Evolutionary conservation across 1,139 yeast species (phyloP).

Genomic region (Williopsis jadinii): DNA sequence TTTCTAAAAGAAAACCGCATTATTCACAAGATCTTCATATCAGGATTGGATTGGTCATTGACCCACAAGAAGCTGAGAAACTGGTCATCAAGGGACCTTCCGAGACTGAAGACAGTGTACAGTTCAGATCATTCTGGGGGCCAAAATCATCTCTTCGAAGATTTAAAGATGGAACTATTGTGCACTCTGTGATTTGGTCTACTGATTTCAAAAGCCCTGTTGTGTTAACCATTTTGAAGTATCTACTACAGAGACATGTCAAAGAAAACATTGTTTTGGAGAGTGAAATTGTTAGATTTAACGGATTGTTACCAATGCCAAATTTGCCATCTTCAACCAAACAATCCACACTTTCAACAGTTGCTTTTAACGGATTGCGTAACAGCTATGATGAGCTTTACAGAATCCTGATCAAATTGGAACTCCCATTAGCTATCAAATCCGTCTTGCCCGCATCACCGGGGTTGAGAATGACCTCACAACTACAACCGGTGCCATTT

Average conservation of each 20-base stretch:
- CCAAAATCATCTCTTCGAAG: constrained; percentile 75
- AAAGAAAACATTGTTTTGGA: constrained; percentile 37
- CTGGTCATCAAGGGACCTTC: constrained; percentile 84
- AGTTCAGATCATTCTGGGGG: constrained; percentile 89
- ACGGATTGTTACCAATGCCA: constrained; percentile 51
- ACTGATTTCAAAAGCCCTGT: constrained; percentile 55
- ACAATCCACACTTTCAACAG: constrained; percentile 44
- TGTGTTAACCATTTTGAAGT: constrained; percentile 58
- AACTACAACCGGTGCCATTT: constrained; percentile 77
- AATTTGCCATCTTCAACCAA: constrained; percentile 48
- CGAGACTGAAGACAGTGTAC: constrained; percentile 49
- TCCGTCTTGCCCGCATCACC: constrained; percentile 68
- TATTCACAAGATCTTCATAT: constrained; percentile 23
- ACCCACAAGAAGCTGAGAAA: constrained; percentile 70
- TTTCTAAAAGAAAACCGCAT: constrained; percentile 53
- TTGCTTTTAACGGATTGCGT: constrained; percentile 49
- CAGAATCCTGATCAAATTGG: constrained; percentile 37
- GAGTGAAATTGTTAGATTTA: constrained; percentile 38
- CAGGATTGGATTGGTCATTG: constrained; percentile 60
- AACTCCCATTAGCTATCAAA: constrained; percentile 68
- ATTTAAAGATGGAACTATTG: constrained; percentile 84
- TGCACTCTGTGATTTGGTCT: constrained; percentile 86
- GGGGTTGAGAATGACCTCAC: constrained; percentile 65
- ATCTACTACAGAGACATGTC: constrained; percentile 57
- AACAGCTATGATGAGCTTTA: constrained; percentile 62